phyloP scores from a whole-genome alignment of 208 protist species.

The Leptomonas pyrrhocoris region DNA sequence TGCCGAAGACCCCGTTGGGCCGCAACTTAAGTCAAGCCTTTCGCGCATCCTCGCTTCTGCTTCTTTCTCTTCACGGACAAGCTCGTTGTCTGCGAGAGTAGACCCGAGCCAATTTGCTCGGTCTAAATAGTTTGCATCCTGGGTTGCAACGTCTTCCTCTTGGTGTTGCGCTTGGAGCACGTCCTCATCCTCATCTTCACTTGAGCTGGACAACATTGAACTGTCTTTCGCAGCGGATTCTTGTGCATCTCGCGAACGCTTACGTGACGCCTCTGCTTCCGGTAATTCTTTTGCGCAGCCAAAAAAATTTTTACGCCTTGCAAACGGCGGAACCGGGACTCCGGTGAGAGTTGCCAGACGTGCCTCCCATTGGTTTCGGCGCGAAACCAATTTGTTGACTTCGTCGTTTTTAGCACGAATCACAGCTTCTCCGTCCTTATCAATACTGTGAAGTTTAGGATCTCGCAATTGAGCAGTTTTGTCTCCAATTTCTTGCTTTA shows the following conservation, averaged over 20 bases:
- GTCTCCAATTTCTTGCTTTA: conserved; percentile 81
- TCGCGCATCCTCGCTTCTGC: conserved; percentile 22
- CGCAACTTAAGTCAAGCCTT: not conserved
- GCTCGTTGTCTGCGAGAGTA: conserved; percentile 24
- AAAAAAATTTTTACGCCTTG: conserved; percentile 62
- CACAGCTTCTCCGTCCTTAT: conserved; percentile 76
- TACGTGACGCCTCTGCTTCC: conserved; percentile 41
- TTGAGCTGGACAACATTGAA: not conserved
- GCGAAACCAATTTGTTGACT: conserved; percentile 68
- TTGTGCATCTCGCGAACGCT: conserved; percentile 22
- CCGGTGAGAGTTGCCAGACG: conserved; percentile 39
- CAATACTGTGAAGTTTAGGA: conserved; percentile 52
- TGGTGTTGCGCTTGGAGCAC: not conserved
- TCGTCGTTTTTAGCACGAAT: conserved; percentile 81
- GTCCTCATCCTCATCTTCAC: conserved; percentile 7
- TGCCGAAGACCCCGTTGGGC: not conserved
- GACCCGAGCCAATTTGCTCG: conserved; percentile 32
- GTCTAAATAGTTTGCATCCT: conserved; percentile 22
- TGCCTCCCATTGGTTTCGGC: conserved; percentile 67
- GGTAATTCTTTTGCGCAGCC: conserved; percentile 78
- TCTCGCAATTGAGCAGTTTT: conserved; percentile 69
- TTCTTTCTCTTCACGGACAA: conserved; percentile 37
- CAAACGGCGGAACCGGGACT: conserved; percentile 1
- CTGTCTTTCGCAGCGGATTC: not conserved
- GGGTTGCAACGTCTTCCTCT: not conserved